phyloP scores from a whole-genome alignment of 176 grass and related monocot genomes.

The Pharus latifolius region DNA sequence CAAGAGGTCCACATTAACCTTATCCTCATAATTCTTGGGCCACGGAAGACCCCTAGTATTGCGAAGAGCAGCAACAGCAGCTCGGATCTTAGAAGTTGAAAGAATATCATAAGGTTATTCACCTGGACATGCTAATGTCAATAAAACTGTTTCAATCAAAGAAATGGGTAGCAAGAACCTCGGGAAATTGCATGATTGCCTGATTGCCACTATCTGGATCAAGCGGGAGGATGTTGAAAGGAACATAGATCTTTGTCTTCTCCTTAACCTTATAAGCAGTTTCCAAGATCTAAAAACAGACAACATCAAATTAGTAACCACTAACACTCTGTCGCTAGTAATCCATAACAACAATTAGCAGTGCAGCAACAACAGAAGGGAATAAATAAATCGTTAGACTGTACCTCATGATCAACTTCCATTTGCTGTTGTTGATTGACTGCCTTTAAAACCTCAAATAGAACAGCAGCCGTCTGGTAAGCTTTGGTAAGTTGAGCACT shows the following conservation, averaged over 20 bases:
- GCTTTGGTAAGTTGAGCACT: slow-evolving; percentile 83
- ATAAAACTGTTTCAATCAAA: background rate
- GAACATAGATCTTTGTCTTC: slow-evolving; percentile 74
- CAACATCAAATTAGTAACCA: background rate
- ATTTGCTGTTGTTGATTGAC: slow-evolving; percentile 71
- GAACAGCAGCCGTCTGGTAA: slow-evolving; percentile 81
- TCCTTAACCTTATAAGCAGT: slow-evolving; percentile 68
- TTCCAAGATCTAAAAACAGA: slow-evolving; percentile 74
- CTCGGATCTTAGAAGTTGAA: slow-evolving; percentile 69
- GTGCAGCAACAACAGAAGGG: background rate
- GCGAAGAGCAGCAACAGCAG: slow-evolving; percentile 64
- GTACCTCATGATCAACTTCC: slow-evolving; percentile 90
- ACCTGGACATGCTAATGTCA: slow-evolving; percentile 5
- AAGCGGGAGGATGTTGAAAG: slow-evolving; percentile 95
- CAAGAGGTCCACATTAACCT: slow-evolving; percentile 79
- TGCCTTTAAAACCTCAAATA: slow-evolving; percentile 93
- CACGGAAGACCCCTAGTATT: slow-evolving; percentile 87
- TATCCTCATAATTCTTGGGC: slow-evolving; percentile 67
- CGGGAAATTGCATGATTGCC: slow-evolving; percentile 76
- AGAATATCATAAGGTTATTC: slow-evolving; percentile 24
- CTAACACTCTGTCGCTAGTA: background rate
- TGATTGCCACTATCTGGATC: slow-evolving; percentile 92
- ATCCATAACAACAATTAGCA: background rate
- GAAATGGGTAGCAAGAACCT: slow-evolving; percentile 36
- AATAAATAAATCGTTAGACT: slow-evolving; percentile 8